phyloP scores from a whole-genome alignment of 2,329 filamentous ascomycete genomes.

The Colletotrichum caudatum region DNA sequence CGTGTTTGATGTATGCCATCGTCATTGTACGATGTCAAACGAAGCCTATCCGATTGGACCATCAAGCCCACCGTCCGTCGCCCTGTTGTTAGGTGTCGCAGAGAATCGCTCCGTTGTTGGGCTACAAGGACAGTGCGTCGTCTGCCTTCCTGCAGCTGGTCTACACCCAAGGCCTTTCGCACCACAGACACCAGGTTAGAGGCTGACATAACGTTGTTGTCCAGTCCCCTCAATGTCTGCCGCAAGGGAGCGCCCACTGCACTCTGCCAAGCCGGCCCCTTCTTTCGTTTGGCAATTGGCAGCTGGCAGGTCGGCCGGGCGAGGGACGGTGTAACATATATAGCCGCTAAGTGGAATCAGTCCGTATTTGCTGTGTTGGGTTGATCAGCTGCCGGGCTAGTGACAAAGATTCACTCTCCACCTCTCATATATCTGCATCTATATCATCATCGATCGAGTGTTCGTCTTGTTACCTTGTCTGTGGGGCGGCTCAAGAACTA shows the following conservation, averaged over 20 bases:
- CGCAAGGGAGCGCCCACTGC: not conserved
- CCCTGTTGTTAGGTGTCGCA: not conserved
- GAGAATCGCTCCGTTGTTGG: not conserved
- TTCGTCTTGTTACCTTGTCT: not conserved
- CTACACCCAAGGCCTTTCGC: not conserved
- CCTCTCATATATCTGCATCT: not conserved
- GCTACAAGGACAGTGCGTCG: too few species aligned
- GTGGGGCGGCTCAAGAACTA: not conserved
- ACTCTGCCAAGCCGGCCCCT: conserved; percentile 6
- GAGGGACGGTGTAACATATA: too few species aligned
- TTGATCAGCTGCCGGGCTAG: not conserved
- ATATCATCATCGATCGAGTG: not conserved
- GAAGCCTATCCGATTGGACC: not conserved
- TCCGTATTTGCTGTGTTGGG: not conserved
- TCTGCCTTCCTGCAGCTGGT: not conserved
- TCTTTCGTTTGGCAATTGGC: not conserved
- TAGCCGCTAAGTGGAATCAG: not conserved
- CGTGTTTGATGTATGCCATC: not conserved
- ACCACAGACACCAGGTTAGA: not conserved
- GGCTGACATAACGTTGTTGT: too few species aligned
- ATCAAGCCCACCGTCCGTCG: too few species aligned
- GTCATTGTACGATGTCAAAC: not conserved
- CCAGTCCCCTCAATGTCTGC: too few species aligned
- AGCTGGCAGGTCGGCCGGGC: not conserved
- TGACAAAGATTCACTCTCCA: not conserved